phyloP scores from a whole-genome alignment of 805 yeast species.

The Hanseniaspora lachancei region DNA sequence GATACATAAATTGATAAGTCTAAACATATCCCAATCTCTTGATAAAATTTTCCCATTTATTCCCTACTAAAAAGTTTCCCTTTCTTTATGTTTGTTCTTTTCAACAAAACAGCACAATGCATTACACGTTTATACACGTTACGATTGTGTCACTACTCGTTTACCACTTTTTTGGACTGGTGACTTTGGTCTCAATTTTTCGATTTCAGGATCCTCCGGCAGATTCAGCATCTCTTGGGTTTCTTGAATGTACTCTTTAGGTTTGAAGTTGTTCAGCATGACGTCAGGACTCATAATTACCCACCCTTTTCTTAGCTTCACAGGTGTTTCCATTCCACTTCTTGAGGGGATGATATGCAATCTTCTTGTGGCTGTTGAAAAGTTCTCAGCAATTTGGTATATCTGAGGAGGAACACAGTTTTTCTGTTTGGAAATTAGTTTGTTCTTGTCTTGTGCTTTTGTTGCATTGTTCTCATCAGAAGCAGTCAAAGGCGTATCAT shows the following conservation, averaged over 20 bases:
- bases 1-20: no score
- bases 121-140: not conserved
- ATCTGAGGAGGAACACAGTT: constrained; percentile 59
- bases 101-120: no score
- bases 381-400: constrained; percentile 77
- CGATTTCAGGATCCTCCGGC: constrained; percentile 62
- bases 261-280: constrained; percentile 53
- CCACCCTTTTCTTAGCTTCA: constrained; percentile 75
- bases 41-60: no score
- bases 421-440: constrained; percentile 21
- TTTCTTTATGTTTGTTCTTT: no score
- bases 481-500: constrained; percentile 17
- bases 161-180: constrained; percentile 33
- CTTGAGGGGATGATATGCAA: constrained; percentile 71
- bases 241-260: constrained; percentile 34
- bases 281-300: constrained; percentile 78
- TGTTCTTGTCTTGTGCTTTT: not conserved
- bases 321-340: constrained; percentile 51
- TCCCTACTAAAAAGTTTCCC: no score
- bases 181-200: constrained; percentile 69
- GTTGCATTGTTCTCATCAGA: not conserved
- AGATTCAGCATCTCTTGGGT: constrained; percentile 36
- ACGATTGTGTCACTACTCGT: not conserved
- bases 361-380: constrained; percentile 67
- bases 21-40: no score